A percentile compares a stretch with the other conserved stretches of the same genome.
Conservation (phyloP, 73 alveolate genomes). For the Symbiodinium natans region DNA sequence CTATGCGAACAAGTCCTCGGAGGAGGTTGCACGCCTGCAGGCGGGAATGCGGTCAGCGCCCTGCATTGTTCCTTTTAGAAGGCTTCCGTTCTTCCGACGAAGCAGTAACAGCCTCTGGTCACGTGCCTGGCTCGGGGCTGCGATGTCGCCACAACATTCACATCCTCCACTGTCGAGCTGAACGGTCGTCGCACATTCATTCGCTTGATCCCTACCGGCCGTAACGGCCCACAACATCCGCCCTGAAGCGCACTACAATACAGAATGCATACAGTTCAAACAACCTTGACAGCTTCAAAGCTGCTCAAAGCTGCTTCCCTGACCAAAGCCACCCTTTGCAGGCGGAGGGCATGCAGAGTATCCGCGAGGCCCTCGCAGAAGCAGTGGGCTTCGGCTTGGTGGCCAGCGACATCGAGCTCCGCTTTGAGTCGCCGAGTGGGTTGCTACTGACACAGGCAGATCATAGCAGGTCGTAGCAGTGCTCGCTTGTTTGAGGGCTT, state of each 20-base stretch:
- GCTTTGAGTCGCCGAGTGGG: too few relatives aligned
- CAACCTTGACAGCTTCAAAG: background rate
- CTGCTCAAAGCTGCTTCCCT: background rate
- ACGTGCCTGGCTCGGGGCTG: background rate
- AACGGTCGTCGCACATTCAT: too few relatives aligned
- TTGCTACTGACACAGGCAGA: too few relatives aligned
- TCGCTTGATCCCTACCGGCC: background rate
- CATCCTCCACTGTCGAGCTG: too few relatives aligned
- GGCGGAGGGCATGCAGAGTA: background rate
- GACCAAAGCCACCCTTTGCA: background rate
- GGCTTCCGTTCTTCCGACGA: too few relatives aligned
- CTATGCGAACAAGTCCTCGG: background rate
- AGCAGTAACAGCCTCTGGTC: too few relatives aligned
- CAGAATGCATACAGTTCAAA: background rate
- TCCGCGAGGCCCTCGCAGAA: background rate
- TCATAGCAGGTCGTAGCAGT: too few relatives aligned
- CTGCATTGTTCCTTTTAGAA: too few relatives aligned
- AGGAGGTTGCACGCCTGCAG: background rate
- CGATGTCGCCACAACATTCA: background rate
- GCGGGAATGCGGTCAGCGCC: too few relatives aligned
- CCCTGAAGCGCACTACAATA: background rate
- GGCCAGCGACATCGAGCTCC: background rate
- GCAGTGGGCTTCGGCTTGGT: background rate
- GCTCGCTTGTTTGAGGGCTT: too few relatives aligned
- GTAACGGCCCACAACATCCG: background rate